Evolutionary conservation across 192 early-diverging fungal species (phyloP).

Genomic region (Coemansia sp.): DNA sequence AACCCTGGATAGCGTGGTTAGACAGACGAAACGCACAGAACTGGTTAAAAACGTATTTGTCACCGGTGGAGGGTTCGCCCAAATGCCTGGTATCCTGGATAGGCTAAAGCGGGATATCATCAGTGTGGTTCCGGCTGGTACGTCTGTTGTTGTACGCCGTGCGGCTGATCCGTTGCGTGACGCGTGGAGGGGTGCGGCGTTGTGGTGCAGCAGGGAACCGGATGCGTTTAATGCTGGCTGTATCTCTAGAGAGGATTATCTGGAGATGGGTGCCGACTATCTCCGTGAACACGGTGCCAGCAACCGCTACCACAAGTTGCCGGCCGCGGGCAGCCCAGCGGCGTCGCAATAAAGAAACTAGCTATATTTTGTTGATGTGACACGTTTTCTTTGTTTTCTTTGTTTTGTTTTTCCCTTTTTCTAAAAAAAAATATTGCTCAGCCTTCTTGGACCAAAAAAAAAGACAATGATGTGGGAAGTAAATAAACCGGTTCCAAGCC

Average conservation of each 20-base stretch:
- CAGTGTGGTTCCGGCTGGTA: constrained; percentile 63
- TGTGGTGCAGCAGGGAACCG: constrained; percentile 59
- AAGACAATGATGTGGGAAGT: too few relatives aligned
- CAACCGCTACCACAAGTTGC: constrained; percentile 57
- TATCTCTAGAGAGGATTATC: constrained; percentile 73
- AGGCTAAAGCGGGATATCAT: constrained; percentile 64
- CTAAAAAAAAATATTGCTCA: too few relatives aligned
- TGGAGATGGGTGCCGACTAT: constrained; percentile 83
- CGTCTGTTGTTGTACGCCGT: constrained; percentile 57
- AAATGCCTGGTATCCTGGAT: constrained; percentile 61
- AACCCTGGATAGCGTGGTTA: constrained; percentile 65
- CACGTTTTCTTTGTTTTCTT: too few relatives aligned
- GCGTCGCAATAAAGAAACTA: neutral
- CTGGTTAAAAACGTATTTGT: constrained; percentile 64
- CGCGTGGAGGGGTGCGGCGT: constrained; percentile 84
- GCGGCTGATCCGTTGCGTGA: constrained; percentile 75
- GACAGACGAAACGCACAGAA: constrained; percentile 25
- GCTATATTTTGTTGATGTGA: neutral
- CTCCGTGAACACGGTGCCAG: constrained; percentile 82
- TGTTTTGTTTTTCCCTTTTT: too few relatives aligned
- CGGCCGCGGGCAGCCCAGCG: constrained; percentile 10
- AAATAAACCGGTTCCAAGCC: too few relatives aligned
- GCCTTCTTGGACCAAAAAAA: too few relatives aligned
- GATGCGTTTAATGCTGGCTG: constrained; percentile 44
- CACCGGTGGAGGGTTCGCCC: constrained; percentile 73